Evolutionary conservation across 1,139 yeast genomes (phyloP), one percentile per base, ranked within the genome.

Genomic region (Magnusiomyces ingens): DNA sequence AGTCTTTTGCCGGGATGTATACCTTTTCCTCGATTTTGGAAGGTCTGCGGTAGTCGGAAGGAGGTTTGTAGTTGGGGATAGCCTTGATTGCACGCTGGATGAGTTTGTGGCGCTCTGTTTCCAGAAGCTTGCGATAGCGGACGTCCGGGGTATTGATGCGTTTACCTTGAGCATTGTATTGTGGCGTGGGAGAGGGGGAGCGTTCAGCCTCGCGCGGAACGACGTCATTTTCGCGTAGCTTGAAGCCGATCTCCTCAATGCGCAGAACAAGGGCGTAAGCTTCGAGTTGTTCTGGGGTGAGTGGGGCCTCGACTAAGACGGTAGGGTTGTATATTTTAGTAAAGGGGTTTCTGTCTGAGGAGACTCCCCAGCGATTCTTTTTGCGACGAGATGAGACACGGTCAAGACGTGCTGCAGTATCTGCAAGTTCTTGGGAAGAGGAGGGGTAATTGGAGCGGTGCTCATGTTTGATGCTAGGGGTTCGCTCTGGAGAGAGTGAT

Each of bases 181-280:
- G 81, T 1, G 99, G 99, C 5, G 97, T 93, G 0, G 99, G 98
- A 3, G 96, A 87, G 0, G 93, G 91, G 1, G 94, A 89, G 40
- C 75, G 58, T 32, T 67, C 73, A 22, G 64, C 62, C 19, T 67
- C 70, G 2, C 59, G 59, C 1, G 75, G 74, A 3, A 69, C 69
- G 13, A 71, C 69, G 47, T 79, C 81, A 48, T 75, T 73, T 21
- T 75, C 74, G 26, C 78, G 73, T 43, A 85, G 74, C 58, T 79
- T 79, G n/a, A 81, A 74, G 0, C 80, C 73, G 52, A 91, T 82
- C 66, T 93, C 98, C 60, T 88, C 91, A 41, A 91, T 81, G 54
- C 98, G 73, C 61, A 83, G 80, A 58, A 80, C 75, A 50, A 82
- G 77, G 55, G 87, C 93, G 67, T 87, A 86, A 0, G 95, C 88